These are phyloP conservation scores for Nicotiana tabacum DNA, from an alignment of 257 asterid genomes.

Conservation along the genomic window DNA sequence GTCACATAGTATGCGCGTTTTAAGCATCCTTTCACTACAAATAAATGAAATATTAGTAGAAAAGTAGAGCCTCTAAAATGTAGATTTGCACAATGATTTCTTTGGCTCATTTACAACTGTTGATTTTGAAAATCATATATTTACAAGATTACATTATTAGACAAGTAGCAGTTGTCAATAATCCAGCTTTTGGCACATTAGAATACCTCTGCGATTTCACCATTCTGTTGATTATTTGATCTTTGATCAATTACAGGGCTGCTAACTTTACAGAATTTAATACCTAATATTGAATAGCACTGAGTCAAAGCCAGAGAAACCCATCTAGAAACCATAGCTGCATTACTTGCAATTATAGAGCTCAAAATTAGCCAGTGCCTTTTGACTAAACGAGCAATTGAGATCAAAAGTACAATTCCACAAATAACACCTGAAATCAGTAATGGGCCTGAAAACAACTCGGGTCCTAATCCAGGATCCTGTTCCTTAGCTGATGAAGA, in stretches of 20 bases:
- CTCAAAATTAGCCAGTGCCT: neutral
- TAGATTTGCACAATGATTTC: too few relatives aligned
- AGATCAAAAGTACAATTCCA: slow-evolving; percentile 16
- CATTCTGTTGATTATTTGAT: neutral
- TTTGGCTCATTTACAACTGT: too few relatives aligned
- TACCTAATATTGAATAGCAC: neutral
- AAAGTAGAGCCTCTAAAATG: too few relatives aligned
- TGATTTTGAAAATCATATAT: neutral
- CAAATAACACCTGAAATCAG: slow-evolving; percentile 23
- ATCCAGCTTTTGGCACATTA: neutral
- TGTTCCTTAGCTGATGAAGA: slow-evolving; percentile 14
- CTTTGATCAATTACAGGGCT: neutral
- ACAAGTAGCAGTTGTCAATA: neutral
- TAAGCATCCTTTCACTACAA: too few relatives aligned
- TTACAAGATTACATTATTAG: neutral
- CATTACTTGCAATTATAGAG: neutral
- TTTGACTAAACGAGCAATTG: slow-evolving; percentile 9
- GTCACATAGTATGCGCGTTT: too few relatives aligned
- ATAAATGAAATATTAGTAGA: too few relatives aligned
- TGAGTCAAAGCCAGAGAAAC: slow-evolving; percentile 1
- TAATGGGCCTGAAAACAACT: slow-evolving; percentile 40
- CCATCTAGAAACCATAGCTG: slow-evolving; percentile 13
- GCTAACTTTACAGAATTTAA: neutral
- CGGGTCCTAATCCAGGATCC: slow-evolving; percentile 26
- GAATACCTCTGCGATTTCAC: neutral